Evolutionary conservation across 495 filamentous ascomycete species (phyloP).

Genomic region (Penicillium steckii): DNA sequence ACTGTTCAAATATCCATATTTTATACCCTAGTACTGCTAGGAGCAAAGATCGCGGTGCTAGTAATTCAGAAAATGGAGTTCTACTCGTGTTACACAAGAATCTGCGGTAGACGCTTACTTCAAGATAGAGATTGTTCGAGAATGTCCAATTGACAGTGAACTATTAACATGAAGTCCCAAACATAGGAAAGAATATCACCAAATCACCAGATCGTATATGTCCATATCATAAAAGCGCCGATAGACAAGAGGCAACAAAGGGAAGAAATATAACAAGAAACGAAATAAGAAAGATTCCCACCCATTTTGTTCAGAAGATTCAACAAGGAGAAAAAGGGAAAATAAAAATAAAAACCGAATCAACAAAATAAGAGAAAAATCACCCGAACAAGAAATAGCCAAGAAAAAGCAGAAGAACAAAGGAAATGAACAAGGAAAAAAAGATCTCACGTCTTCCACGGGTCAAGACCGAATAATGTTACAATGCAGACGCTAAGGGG

Average conservation of each 20-base stretch:
- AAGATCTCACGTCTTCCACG: conserved; percentile 12
- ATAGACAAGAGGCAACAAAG: conserved; percentile 11
- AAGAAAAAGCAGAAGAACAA: conserved; percentile 9
- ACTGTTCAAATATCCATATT: too few species aligned
- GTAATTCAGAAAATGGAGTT: too few species aligned
- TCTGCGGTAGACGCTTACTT: too few species aligned
- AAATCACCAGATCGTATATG: conserved; percentile 17
- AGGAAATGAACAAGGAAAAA: conserved; percentile 16
- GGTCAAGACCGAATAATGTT: conserved; percentile 22
- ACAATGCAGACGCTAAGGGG: conserved; percentile 31
- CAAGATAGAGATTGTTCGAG: not conserved
- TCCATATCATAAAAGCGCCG: conserved; percentile 21
- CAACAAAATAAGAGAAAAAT: conserved; percentile 14
- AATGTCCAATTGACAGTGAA: conserved; percentile 10
- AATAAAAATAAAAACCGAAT: too few species aligned
- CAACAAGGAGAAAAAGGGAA: conserved; percentile 9
- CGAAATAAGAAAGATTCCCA: conserved; percentile 9
- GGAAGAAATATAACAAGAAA: conserved; percentile 2
- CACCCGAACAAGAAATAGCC: conserved; percentile 4
- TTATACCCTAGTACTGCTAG: too few species aligned
- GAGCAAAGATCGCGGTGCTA: too few species aligned
- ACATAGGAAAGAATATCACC: conserved; percentile 18
- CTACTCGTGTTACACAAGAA: too few species aligned
- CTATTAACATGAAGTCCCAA: conserved; percentile 13
- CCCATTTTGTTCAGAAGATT: conserved; percentile 14